Evolutionary conservation across 2,329 filamentous ascomycete genomes (phyloP).

Genomic region (Boeremia exigua): DNA sequence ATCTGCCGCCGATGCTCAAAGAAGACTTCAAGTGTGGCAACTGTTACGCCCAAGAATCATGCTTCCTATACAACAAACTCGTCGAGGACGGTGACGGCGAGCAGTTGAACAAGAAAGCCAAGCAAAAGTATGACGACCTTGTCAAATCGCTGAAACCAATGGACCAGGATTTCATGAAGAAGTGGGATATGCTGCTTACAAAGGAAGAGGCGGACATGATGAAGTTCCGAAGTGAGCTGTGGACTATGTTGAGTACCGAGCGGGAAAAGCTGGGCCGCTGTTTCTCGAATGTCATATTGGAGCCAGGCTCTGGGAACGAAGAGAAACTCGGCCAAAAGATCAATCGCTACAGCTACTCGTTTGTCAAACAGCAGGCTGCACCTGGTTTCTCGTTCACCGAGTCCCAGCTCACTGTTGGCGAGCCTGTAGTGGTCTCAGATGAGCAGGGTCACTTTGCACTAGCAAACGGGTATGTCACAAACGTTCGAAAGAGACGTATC

Average conservation of each 20-base stretch:
- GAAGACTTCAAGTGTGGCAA: constrained; percentile 80
- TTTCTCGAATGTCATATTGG: constrained; percentile 85
- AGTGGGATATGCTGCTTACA: constrained; percentile 92
- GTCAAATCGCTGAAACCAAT: constrained; percentile 76
- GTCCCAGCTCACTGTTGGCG: constrained; percentile 84
- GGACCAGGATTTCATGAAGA: constrained; percentile 85
- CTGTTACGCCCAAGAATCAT: constrained; percentile 90
- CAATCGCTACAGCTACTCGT: constrained; percentile 87
- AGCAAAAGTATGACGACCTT: constrained; percentile 80
- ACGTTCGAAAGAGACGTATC: constrained; percentile 76
- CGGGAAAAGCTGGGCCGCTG: constrained; percentile 88
- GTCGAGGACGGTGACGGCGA: constrained; percentile 83
- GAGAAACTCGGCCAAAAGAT: constrained; percentile 78
- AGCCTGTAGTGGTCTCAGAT: constrained; percentile 95
- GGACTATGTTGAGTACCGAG: constrained; percentile 92
- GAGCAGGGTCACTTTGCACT: constrained; percentile 94
- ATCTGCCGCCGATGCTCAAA: constrained; percentile 85
- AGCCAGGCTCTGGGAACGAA: constrained; percentile 75
- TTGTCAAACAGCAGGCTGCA: constrained; percentile 71
- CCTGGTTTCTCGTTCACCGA: constrained; percentile 83
- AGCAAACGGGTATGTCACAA: constrained; percentile 87
- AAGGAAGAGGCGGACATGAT: constrained; percentile 93
- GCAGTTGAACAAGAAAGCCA: constrained; percentile 79
- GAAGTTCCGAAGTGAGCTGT: constrained; percentile 86
- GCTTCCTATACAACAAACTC: constrained; percentile 92